These are phyloP conservation scores for Candida coquimbonensis DNA, from an alignment of 805 yeast genomes.

Conservation along the genomic window DNA sequence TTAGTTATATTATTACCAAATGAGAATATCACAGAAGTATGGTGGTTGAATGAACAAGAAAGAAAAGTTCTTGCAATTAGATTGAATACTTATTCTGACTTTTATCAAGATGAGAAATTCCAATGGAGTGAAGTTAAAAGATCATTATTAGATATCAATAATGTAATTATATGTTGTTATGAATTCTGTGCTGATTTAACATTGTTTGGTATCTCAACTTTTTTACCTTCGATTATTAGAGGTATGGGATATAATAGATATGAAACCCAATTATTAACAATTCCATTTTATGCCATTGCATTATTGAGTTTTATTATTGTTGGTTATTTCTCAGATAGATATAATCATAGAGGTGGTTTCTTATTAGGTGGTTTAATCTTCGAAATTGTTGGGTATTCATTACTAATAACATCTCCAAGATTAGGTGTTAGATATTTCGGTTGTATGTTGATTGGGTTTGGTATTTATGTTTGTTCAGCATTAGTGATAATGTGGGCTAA, in stretches of 20 bases:
- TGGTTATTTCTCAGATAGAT: constrained; percentile 27
- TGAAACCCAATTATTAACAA: constrained; percentile 36
- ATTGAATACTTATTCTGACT: constrained; percentile 27
- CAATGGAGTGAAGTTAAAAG: constrained; percentile 30
- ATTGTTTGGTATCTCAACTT: constrained; percentile 38
- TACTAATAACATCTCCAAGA: constrained; percentile 25
- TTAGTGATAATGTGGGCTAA: constrained; percentile 34
- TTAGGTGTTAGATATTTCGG: constrained; percentile 33
- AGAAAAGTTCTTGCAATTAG: constrained; percentile 30
- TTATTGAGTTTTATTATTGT: constrained; percentile 25
- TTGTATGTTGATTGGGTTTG: constrained; percentile 31
- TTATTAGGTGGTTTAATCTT: constrained; percentile 27
- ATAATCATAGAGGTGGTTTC: constrained; percentile 29
- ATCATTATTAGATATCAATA: constrained; percentile 32
- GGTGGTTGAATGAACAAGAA: constrained; percentile 36
- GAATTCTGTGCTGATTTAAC: constrained; percentile 39
- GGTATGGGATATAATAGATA: constrained; percentile 36
- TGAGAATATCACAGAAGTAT: constrained; percentile 27
- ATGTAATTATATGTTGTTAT: constrained; percentile 28
- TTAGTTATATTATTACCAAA: constrained; percentile 32
- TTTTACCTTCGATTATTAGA: constrained; percentile 38
- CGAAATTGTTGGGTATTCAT: constrained; percentile 27
- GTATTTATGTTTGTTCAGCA: constrained; percentile 34
- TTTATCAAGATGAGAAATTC: constrained; percentile 30
- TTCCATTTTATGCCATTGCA: constrained; percentile 35